Evolutionary conservation across 768 basidiomycete genomes (phyloP).

Genomic region (Macrocybe gigantea): DNA sequence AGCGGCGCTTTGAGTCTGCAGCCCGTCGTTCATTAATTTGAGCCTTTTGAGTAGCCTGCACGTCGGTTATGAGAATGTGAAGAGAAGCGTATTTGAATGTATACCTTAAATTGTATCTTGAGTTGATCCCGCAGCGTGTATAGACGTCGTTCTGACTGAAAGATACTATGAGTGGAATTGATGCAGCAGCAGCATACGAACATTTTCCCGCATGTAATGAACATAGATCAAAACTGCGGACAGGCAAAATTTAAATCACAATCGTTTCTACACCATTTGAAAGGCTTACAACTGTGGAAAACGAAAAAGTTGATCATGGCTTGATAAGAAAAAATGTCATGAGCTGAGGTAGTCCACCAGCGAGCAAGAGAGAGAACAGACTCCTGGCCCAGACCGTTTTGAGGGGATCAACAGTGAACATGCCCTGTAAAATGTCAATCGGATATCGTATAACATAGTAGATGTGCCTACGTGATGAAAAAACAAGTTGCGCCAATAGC

Average conservation of each 20-base stretch:
- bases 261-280: not conserved
- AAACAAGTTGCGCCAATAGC: conserved; percentile 50
- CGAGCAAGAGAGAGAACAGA: conserved; percentile 14
- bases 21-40: conserved; percentile 72
- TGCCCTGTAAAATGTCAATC: conserved; percentile 16
- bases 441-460: not conserved
- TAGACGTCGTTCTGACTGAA: conserved; percentile 61
- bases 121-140: conserved; percentile 70
- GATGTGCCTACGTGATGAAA: conserved; percentile 39
- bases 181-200: conserved; percentile 19
- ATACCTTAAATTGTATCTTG: conserved; percentile 61
- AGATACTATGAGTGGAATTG: conserved; percentile 13
- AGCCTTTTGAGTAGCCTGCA: conserved; percentile 61
- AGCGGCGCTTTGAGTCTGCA: conserved; percentile 76
- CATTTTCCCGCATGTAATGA: conserved; percentile 60
- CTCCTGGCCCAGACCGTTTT: conserved; percentile 26
- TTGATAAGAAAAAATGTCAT: conserved; percentile 13
- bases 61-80: conserved; percentile 28
- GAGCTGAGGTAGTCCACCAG: not conserved
- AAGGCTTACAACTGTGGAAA: conserved; percentile 59
- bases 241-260: conserved; percentile 9
- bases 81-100: conserved; percentile 3
- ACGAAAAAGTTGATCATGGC: conserved; percentile 66
- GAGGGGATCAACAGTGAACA: conserved; percentile 34
- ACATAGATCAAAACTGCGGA: conserved; percentile 67